Percentiles rank a stretch among this genome's conserved stretches.
phyloP scores from a whole-genome alignment of 1,284 basidiomycete species.

The Boletus chippewaensis region DNA sequence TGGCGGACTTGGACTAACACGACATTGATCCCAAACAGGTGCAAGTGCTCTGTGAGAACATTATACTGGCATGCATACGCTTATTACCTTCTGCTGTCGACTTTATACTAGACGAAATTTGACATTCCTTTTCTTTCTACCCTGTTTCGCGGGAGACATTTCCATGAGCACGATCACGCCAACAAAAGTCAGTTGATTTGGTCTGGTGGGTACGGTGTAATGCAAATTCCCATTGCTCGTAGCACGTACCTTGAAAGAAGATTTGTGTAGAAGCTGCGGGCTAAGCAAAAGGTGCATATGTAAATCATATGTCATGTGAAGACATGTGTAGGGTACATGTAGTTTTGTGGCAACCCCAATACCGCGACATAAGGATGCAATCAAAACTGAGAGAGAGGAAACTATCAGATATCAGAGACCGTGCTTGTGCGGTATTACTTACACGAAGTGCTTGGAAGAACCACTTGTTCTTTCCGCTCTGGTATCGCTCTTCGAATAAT shows the following conservation, averaged over 20 bases:
- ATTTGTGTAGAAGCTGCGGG: neutral
- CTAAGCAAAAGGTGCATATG: conserved; percentile 14
- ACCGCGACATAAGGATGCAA: conserved; percentile 11
- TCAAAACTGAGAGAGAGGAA: conserved; percentile 23
- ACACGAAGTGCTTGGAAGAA: conserved; percentile 82
- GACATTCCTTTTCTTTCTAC: conserved; percentile 14
- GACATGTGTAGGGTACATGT: conserved; percentile 31
- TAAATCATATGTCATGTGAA: conserved; percentile 23
- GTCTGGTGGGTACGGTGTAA: neutral
- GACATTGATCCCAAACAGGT: conserved; percentile 25
- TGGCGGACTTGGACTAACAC: neutral
- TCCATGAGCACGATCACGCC: conserved; percentile 1
- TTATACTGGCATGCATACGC: conserved; percentile 11
- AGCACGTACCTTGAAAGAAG: neutral
- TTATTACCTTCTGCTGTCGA: conserved; percentile 12
- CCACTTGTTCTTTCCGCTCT: conserved; percentile 90
- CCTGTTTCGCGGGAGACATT: neutral
- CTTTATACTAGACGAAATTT: conserved; percentile 24
- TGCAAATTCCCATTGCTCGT: neutral
- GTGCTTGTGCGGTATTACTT: conserved; percentile 28
- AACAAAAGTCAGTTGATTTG: neutral
- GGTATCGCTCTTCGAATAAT: conserved; percentile 89
- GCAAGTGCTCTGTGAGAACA: conserved; percentile 38
- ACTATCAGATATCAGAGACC: conserved; percentile 5
- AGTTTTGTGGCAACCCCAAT: conserved; percentile 23